Evolutionary conservation across 257 asterid genomes (phyloP), one percentile per base, ranked within the genome.

Genomic region (Lithospermum erythrorhizon): DNA sequence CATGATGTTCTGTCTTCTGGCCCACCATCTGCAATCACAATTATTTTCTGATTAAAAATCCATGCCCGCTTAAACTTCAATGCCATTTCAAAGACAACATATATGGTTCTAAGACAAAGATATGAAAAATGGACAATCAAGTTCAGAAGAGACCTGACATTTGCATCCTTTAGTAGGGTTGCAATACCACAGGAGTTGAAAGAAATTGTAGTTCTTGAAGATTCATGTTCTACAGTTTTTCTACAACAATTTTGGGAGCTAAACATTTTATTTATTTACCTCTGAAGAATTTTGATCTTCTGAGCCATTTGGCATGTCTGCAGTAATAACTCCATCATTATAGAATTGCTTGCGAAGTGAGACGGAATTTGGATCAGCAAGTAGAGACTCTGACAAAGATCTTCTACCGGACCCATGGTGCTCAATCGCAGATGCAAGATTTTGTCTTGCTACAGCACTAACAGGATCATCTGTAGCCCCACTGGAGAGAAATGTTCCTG

Each of bases 361-460:
- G 64, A 83, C 83, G 60, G 86, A 68, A 76, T 80, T 77, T 9
- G 87, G 81, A 65, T 93, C 91, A 45, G 61, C 76, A 62, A 76
- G 84, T 68, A 89, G 82, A 63, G 97, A 86, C 62, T 93, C 96
- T 19, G 97, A 93, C 67, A 93, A 75, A 16, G 98, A 93, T 75
- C 79, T 93, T 78, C 98, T 68, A 75, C 97, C 98, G 70, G 98
- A 89, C 68, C 95, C 95, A 71, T 84, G 89, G 51, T 82, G 93
- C 73, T 86, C 98, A 27, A 84, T 72, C 19, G 80, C 95, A 27
- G 95, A 79, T 72, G 94, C 82, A 68, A 86, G 72, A 70, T 89
- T 86, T 45, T 78, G 89, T 67, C 84, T 84, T 2, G 88, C 77
- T 57, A 79, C 76, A 45, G 96, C 65, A 68, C 80, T 83, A 57